Base-by-base conservation (phyloP, 2,329 filamentous ascomycete species). In the Helicocarpus griseus region DNA sequence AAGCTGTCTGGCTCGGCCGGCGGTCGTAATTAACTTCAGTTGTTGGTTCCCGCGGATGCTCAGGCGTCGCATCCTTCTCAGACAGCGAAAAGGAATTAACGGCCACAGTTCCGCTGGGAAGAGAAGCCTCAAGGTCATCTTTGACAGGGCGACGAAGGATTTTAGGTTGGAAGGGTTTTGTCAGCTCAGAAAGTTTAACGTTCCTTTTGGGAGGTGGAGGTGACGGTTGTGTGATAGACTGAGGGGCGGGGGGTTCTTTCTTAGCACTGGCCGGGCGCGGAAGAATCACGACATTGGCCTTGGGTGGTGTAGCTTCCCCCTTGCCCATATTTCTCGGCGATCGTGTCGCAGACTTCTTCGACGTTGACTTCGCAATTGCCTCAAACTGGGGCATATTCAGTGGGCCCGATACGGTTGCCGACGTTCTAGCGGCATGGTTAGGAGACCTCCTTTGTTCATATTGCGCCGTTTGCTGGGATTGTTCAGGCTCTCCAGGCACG, bases 141-240 rank as follows among this genome's bases (percentile, higher is more conserved):
- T 65, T 73, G 47, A 73, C 69, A 24, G 75, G 74, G 3, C 76
- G 74, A 54, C 75, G 76, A 17, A 79, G 60, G 24, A 79, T 78
- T 50, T 77, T 74, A 7, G 76, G 76, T 52, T 77, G 75, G 56
- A 78, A 79, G 11, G 70, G 65, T 56, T 73, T 77, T 11, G 65
- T 54, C 9, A 64, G 58, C 45, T 68, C 63, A 11, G 63, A 61
- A n/a, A 64, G 56, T 49, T 63, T 65, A 1, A 53, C 50, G 35
- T 61, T 63, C 45, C 52, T 41, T 28, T 51, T 41, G 26, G 48
- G 38, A 9, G 38, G 17, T 11, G 48, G 43, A 35, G 31, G 3
- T 4, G 21, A 29, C 4, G 28, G 33, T 28, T 33, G 36, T 26
- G 13, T 41, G 13, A 26, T 8, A 5, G 28, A 11, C 19, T 31